Conservation (phyloP, 352 stramenopile genomes). For the Phytophthora sansomeana region DNA sequence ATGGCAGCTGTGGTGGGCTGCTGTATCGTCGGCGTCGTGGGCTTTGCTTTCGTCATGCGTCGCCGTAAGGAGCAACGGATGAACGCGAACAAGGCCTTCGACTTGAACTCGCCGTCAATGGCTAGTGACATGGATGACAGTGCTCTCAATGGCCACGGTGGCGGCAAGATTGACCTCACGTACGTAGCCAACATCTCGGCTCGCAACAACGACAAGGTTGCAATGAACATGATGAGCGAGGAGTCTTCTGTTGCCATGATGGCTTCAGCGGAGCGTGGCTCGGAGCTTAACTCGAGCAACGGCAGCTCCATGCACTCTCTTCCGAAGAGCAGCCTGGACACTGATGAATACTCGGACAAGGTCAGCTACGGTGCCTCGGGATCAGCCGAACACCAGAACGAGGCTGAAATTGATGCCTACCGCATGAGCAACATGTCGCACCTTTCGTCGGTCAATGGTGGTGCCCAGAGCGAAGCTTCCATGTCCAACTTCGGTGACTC, state of each 20-base stretch:
- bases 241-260: slow-evolving; percentile 48
- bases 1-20: slow-evolving; percentile 48
- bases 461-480: slow-evolving; percentile 48
- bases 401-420: slow-evolving; percentile 31
- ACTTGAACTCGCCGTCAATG: slow-evolving; percentile 35
- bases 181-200: slow-evolving; percentile 62
- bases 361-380: slow-evolving; percentile 32
- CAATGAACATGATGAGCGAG: slow-evolving; percentile 43
- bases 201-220: slow-evolving; percentile 46
- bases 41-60: slow-evolving; percentile 58
- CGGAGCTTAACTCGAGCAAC: slow-evolving; percentile 49
- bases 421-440: slow-evolving; percentile 51
- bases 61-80: slow-evolving; percentile 48
- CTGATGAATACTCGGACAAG: slow-evolving; percentile 44
- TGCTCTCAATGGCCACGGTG: slow-evolving; percentile 26
- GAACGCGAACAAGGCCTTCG: slow-evolving; percentile 42
- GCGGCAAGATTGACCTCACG: slow-evolving; percentile 47
- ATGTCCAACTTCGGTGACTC: slow-evolving; percentile 70
- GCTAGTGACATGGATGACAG: slow-evolving; percentile 55
- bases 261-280: slow-evolving; percentile 48
- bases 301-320: slow-evolving; percentile 32
- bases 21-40: slow-evolving; percentile 47
- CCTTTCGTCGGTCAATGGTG: slow-evolving; percentile 52
- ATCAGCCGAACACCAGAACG: slow-evolving; percentile 20
- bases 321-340: slow-evolving; percentile 31